Conservation (phyloP, 352 stramenopile genomes). For the Pythium phragmitis region DNA sequence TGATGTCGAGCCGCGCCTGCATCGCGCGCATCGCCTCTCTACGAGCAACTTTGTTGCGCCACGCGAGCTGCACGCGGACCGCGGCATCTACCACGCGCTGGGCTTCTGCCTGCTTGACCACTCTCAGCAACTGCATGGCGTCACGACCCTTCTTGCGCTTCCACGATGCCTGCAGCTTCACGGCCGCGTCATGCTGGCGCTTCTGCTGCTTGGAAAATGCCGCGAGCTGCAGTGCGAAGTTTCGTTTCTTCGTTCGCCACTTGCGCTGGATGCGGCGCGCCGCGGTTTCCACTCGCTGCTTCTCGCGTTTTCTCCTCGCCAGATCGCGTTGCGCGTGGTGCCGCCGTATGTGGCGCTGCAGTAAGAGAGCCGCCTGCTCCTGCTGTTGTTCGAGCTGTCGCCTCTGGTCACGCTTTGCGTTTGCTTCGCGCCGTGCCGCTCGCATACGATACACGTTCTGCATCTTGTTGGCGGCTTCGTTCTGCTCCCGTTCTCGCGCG, state of each 20-base stretch:
- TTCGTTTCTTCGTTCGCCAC: conserved; percentile 53
- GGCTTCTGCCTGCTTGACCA: conserved; percentile 40
- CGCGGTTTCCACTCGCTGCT: conserved; percentile 32
- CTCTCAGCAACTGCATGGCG: conserved; percentile 35
- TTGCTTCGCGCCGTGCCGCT: conserved; percentile 38
- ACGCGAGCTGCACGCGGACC: conserved; percentile 49
- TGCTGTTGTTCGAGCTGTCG: conserved; percentile 28
- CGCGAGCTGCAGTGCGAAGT: conserved; percentile 43
- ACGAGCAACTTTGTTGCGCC: conserved; percentile 39
- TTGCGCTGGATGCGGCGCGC: conserved; percentile 45
- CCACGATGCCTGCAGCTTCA: conserved; percentile 58
- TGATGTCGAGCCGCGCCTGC: conserved; percentile 37
- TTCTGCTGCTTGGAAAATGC: conserved; percentile 32
- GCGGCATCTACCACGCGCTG: conserved; percentile 34
- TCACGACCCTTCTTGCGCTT: conserved; percentile 52
- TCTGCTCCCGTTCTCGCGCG: conserved; percentile 32
- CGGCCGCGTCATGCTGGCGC: conserved; percentile 42
- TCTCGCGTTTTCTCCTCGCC: conserved; percentile 24
- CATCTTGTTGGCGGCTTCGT: conserved; percentile 56
- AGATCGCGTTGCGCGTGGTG: conserved; percentile 41
- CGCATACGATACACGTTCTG: conserved; percentile 56
- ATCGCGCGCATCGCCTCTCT: conserved; percentile 31
- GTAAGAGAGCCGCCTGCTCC: conserved; percentile 41
- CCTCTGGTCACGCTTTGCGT: conserved; percentile 38
- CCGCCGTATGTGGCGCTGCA: conserved; percentile 47